A percentile compares a stretch with the other conserved stretches of the same genome.
Conservation (phyloP, 345 rosid genomes). For the Arabidopsis suecica region DNA sequence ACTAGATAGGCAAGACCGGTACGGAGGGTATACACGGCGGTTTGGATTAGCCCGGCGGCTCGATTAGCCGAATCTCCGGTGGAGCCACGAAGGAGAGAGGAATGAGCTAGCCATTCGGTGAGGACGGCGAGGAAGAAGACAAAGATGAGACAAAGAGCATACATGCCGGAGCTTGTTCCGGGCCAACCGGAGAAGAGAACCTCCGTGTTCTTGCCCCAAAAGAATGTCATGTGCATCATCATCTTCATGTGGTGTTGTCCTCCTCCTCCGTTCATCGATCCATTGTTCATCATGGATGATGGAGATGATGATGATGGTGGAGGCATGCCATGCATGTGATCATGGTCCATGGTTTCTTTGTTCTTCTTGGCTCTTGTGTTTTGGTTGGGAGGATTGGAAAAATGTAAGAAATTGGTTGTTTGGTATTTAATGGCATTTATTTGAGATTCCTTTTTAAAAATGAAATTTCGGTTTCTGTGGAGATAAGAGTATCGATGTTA, state of each 20-base stretch:
- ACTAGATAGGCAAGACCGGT: slow-evolving; percentile 67
- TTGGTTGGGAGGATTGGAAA: slow-evolving; percentile 23
- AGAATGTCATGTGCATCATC: slow-evolving; percentile 60
- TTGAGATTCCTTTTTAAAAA: background rate
- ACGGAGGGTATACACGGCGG: slow-evolving; percentile 62
- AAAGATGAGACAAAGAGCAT: slow-evolving; percentile 63
- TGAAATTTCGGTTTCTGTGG: slow-evolving; percentile 28
- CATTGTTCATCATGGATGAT: slow-evolving; percentile 45
- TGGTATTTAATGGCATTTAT: slow-evolving; percentile 24
- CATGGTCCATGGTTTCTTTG: slow-evolving; percentile 42
- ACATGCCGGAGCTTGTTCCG: slow-evolving; percentile 68
- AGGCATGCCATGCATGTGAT: slow-evolving; percentile 42
- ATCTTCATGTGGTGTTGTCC: slow-evolving; percentile 23
- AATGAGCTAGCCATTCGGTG: slow-evolving; percentile 60
- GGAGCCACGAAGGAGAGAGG: slow-evolving; percentile 37
- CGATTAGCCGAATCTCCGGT: slow-evolving; percentile 54
- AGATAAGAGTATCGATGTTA: slow-evolving; percentile 24
- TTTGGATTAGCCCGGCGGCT: slow-evolving; percentile 57
- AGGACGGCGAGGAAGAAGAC: slow-evolving; percentile 62
- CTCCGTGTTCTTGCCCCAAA: slow-evolving; percentile 71
- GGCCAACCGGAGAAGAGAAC: slow-evolving; percentile 89
- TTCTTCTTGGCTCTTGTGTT: slow-evolving; percentile 33
- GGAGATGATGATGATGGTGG: slow-evolving; percentile 39
- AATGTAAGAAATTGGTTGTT: slow-evolving; percentile 4
- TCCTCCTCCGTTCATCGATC: slow-evolving; percentile 42